phyloP scores from a whole-genome alignment of 2,329 filamentous ascomycete species.

The Ceratocystiopsis sp. region DNA sequence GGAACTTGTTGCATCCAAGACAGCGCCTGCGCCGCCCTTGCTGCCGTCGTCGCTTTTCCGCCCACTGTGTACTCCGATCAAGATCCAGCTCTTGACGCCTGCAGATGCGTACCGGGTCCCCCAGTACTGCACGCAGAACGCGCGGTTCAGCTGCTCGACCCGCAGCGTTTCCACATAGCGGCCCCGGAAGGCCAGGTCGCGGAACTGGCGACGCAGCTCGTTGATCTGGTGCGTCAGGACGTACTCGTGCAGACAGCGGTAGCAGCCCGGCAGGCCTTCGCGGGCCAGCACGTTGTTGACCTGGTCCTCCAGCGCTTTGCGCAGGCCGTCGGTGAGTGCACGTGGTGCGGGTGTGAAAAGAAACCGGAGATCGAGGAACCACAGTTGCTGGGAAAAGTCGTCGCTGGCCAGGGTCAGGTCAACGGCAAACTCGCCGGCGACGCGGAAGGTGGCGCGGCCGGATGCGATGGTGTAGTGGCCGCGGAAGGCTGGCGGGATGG shows the following conservation, averaged over 20 bases:
- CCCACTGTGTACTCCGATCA: constrained; percentile 65
- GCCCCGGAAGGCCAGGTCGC: constrained; percentile 42
- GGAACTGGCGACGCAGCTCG: constrained; percentile 62
- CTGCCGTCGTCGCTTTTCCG: constrained; percentile 15
- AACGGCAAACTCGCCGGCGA: constrained; percentile 75
- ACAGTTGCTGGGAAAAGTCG: constrained; percentile 68
- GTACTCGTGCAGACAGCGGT: constrained; percentile 73
- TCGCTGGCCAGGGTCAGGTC: constrained; percentile 85
- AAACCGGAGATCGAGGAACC: constrained; percentile 85
- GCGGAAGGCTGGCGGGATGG: constrained; percentile 55
- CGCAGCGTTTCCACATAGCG: constrained; percentile 66
- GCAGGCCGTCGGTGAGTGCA: constrained; percentile 43
- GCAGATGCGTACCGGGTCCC: constrained; percentile 32
- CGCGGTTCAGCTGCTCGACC: constrained; percentile 65
- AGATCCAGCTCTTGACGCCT: constrained; percentile 63
- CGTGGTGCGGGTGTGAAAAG: constrained; percentile 54
- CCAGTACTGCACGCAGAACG: constrained; percentile 87
- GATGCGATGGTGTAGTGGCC: constrained; percentile 57
- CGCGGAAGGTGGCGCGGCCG: constrained; percentile 78
- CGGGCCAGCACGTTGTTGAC: constrained; percentile 55
- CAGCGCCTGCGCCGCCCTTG: not conserved
- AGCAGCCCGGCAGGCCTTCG: constrained; percentile 63
- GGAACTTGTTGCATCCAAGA: constrained; percentile 7
- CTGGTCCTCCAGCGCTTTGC: constrained; percentile 48
- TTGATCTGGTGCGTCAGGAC: constrained; percentile 81